Evolutionary conservation across 2,329 filamentous ascomycete species (phyloP), one percentile per base, ranked within the genome.

Genomic region (Polytolypa hystricis): DNA sequence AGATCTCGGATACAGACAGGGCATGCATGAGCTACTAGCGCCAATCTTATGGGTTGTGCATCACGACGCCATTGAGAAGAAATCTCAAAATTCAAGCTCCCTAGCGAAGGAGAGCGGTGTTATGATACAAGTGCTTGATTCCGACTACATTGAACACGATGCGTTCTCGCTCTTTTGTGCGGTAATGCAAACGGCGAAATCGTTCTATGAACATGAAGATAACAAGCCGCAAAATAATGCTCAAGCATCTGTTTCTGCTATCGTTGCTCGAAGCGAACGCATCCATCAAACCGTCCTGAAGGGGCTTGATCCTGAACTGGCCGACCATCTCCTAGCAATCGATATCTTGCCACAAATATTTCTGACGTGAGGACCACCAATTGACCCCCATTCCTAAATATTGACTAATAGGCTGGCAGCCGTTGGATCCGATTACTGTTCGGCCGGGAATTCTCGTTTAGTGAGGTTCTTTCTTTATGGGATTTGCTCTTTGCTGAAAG

Each of bases 301-400:
- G 40, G 79, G 77, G 45, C 70, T 85, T 19, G 91, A 96, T 53
- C 79, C 83, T n/a, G 81, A 86, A 51, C 70, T 96, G 18, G 81
- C 84, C 10, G 68, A 70, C 16, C 87, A 96, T 56, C 70, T 98
- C 12, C 79, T 78, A 40, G 73, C 76, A 41, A 79, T 95, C 31
- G 89, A 95, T 42, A 79, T 98, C 42, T 64, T 95, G n/a, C 91
- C 91, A 1, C 91, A 98, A 51, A 89, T 98, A 34, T 98, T 96
- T 53, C 65, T 96, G 16, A 93, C 96, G 83, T 91, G 62, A 57
- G 73, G 55, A 36, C 11, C 23, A 33, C 29, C 14, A 23, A 3
- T 4, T 8, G 15, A 8, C 26, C 20, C 19, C 10, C 27, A 30
- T 5, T 23, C 10, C 11, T 23, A 11, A 14, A 19, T 20, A 30